Evolutionary conservation across 257 asterid genomes (phyloP), one percentile per base, ranked within the genome.

Genomic region (Przewalskia tangutica): DNA sequence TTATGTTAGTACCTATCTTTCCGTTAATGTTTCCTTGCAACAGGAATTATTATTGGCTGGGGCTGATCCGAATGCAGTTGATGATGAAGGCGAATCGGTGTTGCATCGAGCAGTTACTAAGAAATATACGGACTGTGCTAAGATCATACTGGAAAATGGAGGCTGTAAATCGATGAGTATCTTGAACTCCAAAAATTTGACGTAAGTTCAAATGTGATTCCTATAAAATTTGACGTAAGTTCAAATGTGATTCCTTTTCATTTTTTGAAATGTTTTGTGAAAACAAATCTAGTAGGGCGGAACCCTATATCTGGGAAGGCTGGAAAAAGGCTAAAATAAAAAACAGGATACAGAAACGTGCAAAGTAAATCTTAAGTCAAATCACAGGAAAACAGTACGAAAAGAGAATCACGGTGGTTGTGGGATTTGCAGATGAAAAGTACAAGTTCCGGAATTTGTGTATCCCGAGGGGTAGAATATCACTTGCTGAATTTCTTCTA

Each of bases 21-120:
- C 17, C 77, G 58, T 75, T 42, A 36, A 65, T 85, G 36, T 88
- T 82, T 81, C 73, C 76, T 88, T 84, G 73, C 84, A 36, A 75
- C 88, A 95, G 99, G 99, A 95, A 84, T 86, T 95, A 83, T 86
- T 95, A 81, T 84, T 90, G 88, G 97, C 97, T 70, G 99, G 98
- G 82, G 97, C 99, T 83, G 97, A 95, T 92, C 97, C 99, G 84
- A 95, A 95, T 90, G 93, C 99, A 81, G 93, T 95, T 75, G 99
- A 95, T 81, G 98, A 95, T 82, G 99, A 95, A 84, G 97, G 98
- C 66, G 99, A 95, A 89, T 95, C 99, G 79, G 98, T 94, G 79
- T 98, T 96, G 86, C 99, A 96, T 85, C 91, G 98, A 90, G 98
- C 99, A 70, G 94, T 96, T 91, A 82, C 97, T 62, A 96, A 96